These are phyloP conservation scores for Melanomma pulvis-pyrius DNA, from an alignment of 495 filamentous ascomycete species.

Conservation along the genomic window DNA sequence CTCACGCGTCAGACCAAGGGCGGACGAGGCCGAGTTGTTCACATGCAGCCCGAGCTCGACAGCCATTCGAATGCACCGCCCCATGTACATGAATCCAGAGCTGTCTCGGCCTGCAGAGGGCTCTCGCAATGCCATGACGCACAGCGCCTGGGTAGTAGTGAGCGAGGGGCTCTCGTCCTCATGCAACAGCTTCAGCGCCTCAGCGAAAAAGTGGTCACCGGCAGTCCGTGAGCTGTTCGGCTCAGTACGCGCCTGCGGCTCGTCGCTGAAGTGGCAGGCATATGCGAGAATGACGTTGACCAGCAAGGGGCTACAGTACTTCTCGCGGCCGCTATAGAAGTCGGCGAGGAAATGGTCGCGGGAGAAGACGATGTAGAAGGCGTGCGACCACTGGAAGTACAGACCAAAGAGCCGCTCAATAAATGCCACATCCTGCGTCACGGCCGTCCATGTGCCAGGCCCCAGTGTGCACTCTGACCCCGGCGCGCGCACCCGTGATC, in stretches of 20 bases:
- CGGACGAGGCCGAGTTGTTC: conserved; percentile 44
- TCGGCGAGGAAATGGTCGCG: conserved; percentile 73
- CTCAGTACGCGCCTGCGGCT: conserved; percentile 63
- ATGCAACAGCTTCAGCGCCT: conserved; percentile 63
- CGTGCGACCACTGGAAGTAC: conserved; percentile 84
- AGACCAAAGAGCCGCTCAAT: conserved; percentile 67
- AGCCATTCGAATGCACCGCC: conserved; percentile 65
- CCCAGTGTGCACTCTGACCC: background rate
- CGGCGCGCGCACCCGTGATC: background rate
- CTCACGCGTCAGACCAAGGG: conserved; percentile 42
- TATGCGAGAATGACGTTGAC: conserved; percentile 75
- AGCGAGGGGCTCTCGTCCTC: conserved; percentile 61
- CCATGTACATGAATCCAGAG: conserved; percentile 68
- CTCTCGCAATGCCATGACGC: conserved; percentile 62
- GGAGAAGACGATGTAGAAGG: conserved; percentile 70
- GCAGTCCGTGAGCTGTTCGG: conserved; percentile 64
- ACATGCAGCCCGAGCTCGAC: conserved; percentile 68
- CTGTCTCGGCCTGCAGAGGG: conserved; percentile 52
- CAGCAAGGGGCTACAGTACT: conserved; percentile 72
- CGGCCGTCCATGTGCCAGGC: conserved; percentile 57
- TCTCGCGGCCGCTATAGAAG: conserved; percentile 55
- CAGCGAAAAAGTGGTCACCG: conserved; percentile 73
- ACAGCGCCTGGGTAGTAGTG: conserved; percentile 78
- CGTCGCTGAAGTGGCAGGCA: conserved; percentile 72
- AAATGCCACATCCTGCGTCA: conserved; percentile 60